Evolutionary conservation across 805 yeast genomes (phyloP), one percentile per base, ranked within the genome.

Genomic region (Kurtzmaniella fragi): DNA sequence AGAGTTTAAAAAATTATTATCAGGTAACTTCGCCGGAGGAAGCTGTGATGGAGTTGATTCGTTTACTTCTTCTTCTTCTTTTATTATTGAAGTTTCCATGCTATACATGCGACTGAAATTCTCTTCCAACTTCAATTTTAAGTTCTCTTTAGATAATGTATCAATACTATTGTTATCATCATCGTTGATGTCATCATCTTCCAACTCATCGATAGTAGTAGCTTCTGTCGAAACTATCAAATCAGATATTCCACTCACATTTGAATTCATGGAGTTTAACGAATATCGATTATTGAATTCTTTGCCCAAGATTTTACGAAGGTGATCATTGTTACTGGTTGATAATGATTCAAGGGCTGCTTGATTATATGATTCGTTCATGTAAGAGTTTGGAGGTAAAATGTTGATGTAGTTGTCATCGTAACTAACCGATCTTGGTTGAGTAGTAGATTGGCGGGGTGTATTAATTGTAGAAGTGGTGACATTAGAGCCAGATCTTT

Each of bases 241-340:
- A 64, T 45, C 80, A 59, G 59, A 77, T 51, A 43, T 58, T 59
- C 61, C 83, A 62, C 54, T 70, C 48, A 40, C 56, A 50, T 43
- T 84, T 41, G 61, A 83, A 59, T 49, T 73, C 67, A 44, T 69
- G 40, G 55, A 84, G 53, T 36, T 75, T 67, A 65, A 45, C 7
- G 86, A 76, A 42, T 75, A 79, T 34, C 81, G 73, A 41, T 77
- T 82, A 13, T 73, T 49, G 7, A 55, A 39, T 28, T 48, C 50
- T 20, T 46, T 32, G 35, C 15, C 42, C 28, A 17, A 39, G 34
- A 33, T 42, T 13, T 48, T 41, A 8, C 44, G 17, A 32, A 23
- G 16, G 17, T 41, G 40, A n/a, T 40, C 17, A 32, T 44, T 53
- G 31, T 45, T 55, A 5, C 17, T 14, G 4, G 13, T 11, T 5